Evolutionary conservation across 1,284 basidiomycete genomes (phyloP).

Genomic region (Fomitopsis schrenkii): DNA sequence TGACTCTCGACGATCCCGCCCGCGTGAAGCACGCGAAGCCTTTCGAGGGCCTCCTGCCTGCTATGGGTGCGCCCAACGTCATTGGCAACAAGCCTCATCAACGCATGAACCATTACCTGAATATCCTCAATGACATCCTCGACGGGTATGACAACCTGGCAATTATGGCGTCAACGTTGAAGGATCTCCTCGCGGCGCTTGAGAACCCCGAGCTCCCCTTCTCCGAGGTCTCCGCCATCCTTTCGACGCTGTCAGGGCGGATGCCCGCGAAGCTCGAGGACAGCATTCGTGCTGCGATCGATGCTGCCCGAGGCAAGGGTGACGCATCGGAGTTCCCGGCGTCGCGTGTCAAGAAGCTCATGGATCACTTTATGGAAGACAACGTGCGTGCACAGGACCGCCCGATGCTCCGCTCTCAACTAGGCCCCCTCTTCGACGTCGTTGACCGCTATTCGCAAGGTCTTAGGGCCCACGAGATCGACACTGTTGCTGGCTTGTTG

Average conservation of each 20-base stretch:
- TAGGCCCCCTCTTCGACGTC: slow-evolving; percentile 71
- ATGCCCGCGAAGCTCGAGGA: slow-evolving; percentile 94
- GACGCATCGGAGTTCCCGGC: slow-evolving; percentile 84
- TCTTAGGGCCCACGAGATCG: slow-evolving; percentile 84
- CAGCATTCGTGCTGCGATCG: slow-evolving; percentile 76
- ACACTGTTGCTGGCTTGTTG: slow-evolving; percentile 70
- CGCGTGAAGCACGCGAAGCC: slow-evolving; percentile 99
- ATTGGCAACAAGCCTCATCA: slow-evolving; percentile 92
- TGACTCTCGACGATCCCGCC: slow-evolving; percentile 94
- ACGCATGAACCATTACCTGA: slow-evolving; percentile 73
- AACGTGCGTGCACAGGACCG: slow-evolving; percentile 78
- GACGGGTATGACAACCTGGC: slow-evolving; percentile 94
- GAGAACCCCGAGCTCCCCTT: slow-evolving; percentile 88
- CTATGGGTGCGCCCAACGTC: slow-evolving; percentile 83
- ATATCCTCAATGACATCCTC: slow-evolving; percentile 87
- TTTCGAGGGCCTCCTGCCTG: slow-evolving; percentile 90
- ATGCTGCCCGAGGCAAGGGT: slow-evolving; percentile 68
- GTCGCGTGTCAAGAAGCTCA: slow-evolving; percentile 73
- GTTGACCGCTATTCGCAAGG: slow-evolving; percentile 84
- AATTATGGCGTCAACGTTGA: slow-evolving; percentile 79
- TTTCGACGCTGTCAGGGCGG: slow-evolving; percentile 90
- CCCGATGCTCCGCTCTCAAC: slow-evolving; percentile 69
- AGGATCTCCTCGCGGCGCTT: slow-evolving; percentile 77
- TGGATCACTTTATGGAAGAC: slow-evolving; percentile 85
- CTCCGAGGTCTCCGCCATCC: slow-evolving; percentile 79